Conservation (phyloP, 139 green algal genomes). For the Chlorella vulgaris region DNA sequence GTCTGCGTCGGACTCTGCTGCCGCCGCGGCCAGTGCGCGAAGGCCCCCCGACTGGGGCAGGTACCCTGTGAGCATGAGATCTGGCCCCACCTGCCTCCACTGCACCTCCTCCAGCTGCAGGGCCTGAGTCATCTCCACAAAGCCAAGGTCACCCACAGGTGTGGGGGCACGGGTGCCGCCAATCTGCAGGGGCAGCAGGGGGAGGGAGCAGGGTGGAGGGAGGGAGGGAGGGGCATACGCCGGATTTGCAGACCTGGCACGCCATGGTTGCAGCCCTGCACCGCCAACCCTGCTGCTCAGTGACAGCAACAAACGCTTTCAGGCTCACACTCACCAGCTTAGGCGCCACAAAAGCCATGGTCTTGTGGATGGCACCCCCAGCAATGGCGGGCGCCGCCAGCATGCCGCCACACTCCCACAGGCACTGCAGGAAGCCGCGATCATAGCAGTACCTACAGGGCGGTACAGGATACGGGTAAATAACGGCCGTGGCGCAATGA, state of each 20-base stretch:
- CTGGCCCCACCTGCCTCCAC: constrained; percentile 76
- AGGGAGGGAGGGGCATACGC: neutral
- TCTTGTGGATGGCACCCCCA: constrained; percentile 89
- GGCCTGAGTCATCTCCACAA: constrained; percentile 96
- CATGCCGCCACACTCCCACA: constrained; percentile 98
- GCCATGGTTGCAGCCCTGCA: neutral
- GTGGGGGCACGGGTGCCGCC: constrained; percentile 83
- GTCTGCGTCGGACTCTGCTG: neutral
- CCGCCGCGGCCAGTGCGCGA: constrained; percentile 23
- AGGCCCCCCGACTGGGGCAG: constrained; percentile 77
- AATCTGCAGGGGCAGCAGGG: constrained; percentile 49
- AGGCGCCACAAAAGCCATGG: constrained; percentile 94
- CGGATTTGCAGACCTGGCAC: too few relatives aligned
- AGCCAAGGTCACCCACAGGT: constrained; percentile 95
- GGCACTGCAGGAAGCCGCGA: constrained; percentile 88
- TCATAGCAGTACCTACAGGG: constrained; percentile 80
- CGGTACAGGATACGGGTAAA: constrained; percentile 5
- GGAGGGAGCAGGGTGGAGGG: neutral
- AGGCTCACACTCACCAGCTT: constrained; percentile 78
- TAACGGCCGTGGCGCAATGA: constrained; percentile 11
- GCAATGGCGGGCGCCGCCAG: constrained; percentile 94
- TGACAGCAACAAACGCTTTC: too few relatives aligned
- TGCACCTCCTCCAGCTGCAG: constrained; percentile 70
- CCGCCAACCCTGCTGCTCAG: neutral
- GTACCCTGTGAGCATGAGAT: constrained; percentile 91